Evolutionary conservation across 2,329 filamentous ascomycete species (phyloP).

Genomic region (Diaporthe sp.): DNA sequence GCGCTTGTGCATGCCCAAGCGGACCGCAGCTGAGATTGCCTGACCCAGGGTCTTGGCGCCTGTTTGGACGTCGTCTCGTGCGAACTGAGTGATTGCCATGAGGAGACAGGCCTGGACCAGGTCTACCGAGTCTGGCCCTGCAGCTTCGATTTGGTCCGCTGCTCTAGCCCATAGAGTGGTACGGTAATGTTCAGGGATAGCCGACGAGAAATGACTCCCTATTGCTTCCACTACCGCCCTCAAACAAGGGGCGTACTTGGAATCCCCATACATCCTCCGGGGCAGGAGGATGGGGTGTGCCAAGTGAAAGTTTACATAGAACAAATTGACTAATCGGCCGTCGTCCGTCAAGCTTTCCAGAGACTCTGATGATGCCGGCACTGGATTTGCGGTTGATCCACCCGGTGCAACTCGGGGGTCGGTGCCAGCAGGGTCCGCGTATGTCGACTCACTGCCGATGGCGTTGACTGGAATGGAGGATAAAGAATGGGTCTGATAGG

Average conservation of each 20-base stretch:
- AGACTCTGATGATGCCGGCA: not conserved
- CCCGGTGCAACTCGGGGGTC: not conserved
- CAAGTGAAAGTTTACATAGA: not conserved
- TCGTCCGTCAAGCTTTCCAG: not conserved
- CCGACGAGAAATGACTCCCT: not conserved
- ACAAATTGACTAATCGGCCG: not conserved
- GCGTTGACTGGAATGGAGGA: not conserved
- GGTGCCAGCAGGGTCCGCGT: not conserved
- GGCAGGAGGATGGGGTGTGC: slow-evolving; percentile 5
- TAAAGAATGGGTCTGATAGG: slow-evolving; percentile 1
- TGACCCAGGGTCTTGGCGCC: not conserved
- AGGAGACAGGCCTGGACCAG: slow-evolving; percentile 6
- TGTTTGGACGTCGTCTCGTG: not conserved
- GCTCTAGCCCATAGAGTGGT: not conserved
- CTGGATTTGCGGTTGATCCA: not conserved
- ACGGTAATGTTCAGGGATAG: not conserved
- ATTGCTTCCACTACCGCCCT: slow-evolving; percentile 6
- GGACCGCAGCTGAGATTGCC: not conserved
- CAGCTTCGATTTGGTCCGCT: not conserved
- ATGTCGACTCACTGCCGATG: not conserved
- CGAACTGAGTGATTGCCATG: not conserved
- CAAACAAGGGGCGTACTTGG: not conserved
- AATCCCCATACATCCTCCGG: not conserved
- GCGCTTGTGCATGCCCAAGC: not conserved
- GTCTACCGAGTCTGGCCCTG: not conserved